Percentiles rank a stretch among this genome's conserved stretches.
Conservation (phyloP, 306 rosid genomes). For the Heteromeles arbutifolia region DNA sequence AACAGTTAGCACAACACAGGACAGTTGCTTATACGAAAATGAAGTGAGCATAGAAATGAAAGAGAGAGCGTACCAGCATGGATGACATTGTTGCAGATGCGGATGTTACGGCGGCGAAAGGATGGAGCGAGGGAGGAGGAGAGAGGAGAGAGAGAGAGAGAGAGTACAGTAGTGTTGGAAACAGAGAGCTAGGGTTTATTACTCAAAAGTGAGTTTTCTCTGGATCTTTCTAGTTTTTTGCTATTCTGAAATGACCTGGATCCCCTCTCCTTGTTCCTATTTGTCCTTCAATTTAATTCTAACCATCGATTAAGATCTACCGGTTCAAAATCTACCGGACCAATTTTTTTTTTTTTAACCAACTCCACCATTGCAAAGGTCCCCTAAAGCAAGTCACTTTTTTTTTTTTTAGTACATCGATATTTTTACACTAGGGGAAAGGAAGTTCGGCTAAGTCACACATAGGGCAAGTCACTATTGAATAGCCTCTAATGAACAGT, state of each 20-base stretch:
- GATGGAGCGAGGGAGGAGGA: neutral
- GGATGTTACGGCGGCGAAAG: slow-evolving; percentile 3
- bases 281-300: neutral
- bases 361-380: no score
- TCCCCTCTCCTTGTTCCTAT: neutral
- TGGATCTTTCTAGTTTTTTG: neutral
- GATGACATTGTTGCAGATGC: slow-evolving; percentile 60
- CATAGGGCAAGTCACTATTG: no score
- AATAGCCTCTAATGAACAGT: no score
- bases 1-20: slow-evolving; percentile 1
- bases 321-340: neutral
- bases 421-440: no score
- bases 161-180: neutral
- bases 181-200: neutral
- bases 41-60: neutral
- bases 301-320: neutral
- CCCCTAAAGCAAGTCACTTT: no score
- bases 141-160: neutral
- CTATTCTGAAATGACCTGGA: neutral
- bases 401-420: no score
- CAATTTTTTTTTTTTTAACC: no score
- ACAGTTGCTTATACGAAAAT: neutral
- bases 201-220: neutral
- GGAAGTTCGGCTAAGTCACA: no score
- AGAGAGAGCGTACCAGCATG: slow-evolving; percentile 57